These are phyloP conservation scores for Pseudogymnoascus sp. DNA, from an alignment of 2,329 filamentous ascomycete species.

Conservation along the genomic window DNA sequence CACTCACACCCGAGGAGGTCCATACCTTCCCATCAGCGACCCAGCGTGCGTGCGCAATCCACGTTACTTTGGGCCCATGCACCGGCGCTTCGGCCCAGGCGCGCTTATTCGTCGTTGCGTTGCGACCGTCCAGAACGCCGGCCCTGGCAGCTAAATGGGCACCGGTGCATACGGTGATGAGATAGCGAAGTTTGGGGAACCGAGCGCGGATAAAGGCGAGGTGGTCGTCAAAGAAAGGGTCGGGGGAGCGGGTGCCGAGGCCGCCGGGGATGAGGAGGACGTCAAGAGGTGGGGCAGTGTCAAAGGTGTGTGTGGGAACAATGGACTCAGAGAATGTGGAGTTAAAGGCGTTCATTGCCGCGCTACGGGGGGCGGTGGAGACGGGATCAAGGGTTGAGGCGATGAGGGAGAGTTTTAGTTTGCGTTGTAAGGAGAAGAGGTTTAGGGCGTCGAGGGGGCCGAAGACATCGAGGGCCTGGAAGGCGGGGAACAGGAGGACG, in stretches of 20 bases:
- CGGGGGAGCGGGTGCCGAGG: slow-evolving; percentile 35
- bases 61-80: slow-evolving; percentile 33
- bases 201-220: slow-evolving; percentile 36
- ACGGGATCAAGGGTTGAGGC: slow-evolving; percentile 20
- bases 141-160: slow-evolving; percentile 38
- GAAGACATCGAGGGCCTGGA: slow-evolving; percentile 26
- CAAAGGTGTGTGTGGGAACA: slow-evolving; percentile 19
- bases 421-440: slow-evolving; percentile 16
- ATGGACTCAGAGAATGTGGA: slow-evolving; percentile 17
- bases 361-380: slow-evolving; percentile 14
- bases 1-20: slow-evolving; percentile 44
- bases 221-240: slow-evolving; percentile 24
- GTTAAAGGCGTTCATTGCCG: slow-evolving; percentile 9
- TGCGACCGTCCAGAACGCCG: slow-evolving; percentile 40
- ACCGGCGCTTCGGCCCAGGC: slow-evolving; percentile 28
- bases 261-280: slow-evolving; percentile 61
- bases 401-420: slow-evolving; percentile 22
- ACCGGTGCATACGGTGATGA: slow-evolving; percentile 39
- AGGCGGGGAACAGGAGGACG: slow-evolving; percentile 21
- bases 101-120: slow-evolving; percentile 46
- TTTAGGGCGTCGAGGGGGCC: slow-evolving; percentile 26
- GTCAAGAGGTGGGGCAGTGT: slow-evolving; percentile 34
- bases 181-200: slow-evolving; percentile 20
- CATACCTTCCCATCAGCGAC: slow-evolving; percentile 45
- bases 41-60: slow-evolving; percentile 44